phyloP scores from a whole-genome alignment of 495 filamentous ascomycete genomes.

The Haplographium delicatum region DNA sequence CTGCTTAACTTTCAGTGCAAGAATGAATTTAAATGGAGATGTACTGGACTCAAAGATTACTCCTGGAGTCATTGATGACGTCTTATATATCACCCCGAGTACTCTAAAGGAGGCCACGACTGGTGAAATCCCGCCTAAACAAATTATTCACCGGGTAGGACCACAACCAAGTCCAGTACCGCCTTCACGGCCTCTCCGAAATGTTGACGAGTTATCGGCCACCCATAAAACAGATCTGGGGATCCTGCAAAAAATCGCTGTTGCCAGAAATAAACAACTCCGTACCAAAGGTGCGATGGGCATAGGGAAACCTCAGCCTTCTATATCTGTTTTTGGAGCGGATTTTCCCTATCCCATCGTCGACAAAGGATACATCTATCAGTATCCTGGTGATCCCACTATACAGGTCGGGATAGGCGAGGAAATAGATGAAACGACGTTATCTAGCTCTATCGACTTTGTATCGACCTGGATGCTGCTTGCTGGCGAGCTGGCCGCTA shows the following conservation, averaged over 20 bases:
- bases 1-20: conserved; percentile 77
- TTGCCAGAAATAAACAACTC: conserved; percentile 1
- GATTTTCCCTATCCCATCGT: too few relatives aligned
- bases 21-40: conserved; percentile 55
- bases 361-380: too few relatives aligned
- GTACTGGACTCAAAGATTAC: conserved; percentile 65
- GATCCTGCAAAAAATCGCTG: conserved; percentile 17
- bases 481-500: conserved; percentile 64
- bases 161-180: not conserved
- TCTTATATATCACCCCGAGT: conserved; percentile 65
- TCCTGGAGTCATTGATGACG: conserved; percentile 64
- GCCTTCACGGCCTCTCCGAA: not conserved
- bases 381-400: conserved; percentile 14
- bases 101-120: conserved; percentile 15
- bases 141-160: conserved; percentile 4
- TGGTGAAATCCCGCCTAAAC: not conserved
- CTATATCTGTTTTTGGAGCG: conserved; percentile 7
- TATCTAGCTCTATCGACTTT: conserved; percentile 22
- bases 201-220: conserved; percentile 7
- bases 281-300: conserved; percentile 9
- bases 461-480: conserved; percentile 67
- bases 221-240: conserved; percentile 8
- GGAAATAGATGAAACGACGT: not conserved
- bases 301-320: not conserved
- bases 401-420: conserved; percentile 9